phyloP scores from a whole-genome alignment of 2,329 filamentous ascomycete genomes.

The Colletotrichum tanaceti region DNA sequence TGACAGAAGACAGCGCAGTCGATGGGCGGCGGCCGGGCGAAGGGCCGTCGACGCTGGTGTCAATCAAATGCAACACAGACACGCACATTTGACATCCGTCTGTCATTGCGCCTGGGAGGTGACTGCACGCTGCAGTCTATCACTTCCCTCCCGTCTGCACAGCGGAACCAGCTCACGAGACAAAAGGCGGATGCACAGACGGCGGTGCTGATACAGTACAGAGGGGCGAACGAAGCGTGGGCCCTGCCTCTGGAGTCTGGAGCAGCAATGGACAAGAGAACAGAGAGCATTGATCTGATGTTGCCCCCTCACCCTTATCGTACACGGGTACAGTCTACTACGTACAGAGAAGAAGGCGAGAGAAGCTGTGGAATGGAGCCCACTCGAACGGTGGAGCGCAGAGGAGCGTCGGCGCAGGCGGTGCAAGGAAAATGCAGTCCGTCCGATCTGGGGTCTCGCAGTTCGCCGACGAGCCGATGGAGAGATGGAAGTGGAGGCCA shows the following conservation, averaged over 20 bases:
- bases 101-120: not conserved
- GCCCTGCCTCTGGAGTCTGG: no score
- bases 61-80: not conserved
- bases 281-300: slow-evolving; percentile 11
- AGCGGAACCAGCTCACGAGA: not conserved
- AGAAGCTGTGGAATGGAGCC: slow-evolving; percentile 6
- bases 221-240: no score
- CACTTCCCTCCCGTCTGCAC: not conserved
- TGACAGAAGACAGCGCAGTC: no score
- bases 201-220: no score
- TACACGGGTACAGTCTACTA: no score
- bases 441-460: slow-evolving; percentile 35
- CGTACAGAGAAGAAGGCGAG: not conserved
- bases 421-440: slow-evolving; percentile 14
- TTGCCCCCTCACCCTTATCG: not conserved
- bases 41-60: not conserved
- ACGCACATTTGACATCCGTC: not conserved
- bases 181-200: not conserved
- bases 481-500: slow-evolving; percentile 31
- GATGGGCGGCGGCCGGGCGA: no score
- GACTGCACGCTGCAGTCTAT: not conserved
- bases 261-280: no score
- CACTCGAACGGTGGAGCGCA: slow-evolving; percentile 5
- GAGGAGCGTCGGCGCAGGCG: not conserved
- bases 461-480: slow-evolving; percentile 37